A percentile compares a stretch with the other conserved stretches of the same genome.
These are phyloP conservation scores for Neurospora sp. DNA, from an alignment of 495 filamentous ascomycete species.

Conservation along the genomic window DNA sequence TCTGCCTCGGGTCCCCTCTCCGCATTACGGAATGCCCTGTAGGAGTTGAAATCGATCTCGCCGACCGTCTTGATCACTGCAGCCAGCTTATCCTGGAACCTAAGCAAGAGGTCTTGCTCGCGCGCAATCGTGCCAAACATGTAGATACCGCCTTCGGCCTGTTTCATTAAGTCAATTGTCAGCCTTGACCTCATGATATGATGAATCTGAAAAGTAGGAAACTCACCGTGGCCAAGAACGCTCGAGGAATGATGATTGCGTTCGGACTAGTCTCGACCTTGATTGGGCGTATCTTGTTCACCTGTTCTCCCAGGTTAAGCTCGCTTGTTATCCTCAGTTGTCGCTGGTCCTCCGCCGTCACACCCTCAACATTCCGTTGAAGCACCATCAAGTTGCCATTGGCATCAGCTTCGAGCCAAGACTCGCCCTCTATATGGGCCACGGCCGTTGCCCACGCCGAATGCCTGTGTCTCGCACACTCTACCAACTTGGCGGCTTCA, in stretches of 20 bases:
- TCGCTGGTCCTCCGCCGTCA: constrained; percentile 61
- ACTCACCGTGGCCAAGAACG: constrained; percentile 83
- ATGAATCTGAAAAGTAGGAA: not conserved
- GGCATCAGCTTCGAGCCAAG: constrained; percentile 69
- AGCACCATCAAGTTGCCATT: constrained; percentile 82
- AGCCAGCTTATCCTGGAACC: constrained; percentile 60
- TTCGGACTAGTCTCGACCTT: constrained; percentile 47
- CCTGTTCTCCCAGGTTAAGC: constrained; percentile 80
- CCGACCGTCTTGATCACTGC: constrained; percentile 57
- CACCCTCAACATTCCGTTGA: constrained; percentile 56
- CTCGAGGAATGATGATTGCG: constrained; percentile 64
- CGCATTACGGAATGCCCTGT: constrained; percentile 64
- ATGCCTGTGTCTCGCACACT: constrained; percentile 72
- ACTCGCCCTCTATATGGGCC: constrained; percentile 52
- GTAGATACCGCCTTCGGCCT: constrained; percentile 89
- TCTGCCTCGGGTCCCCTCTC: constrained; percentile 49
- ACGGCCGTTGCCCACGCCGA: constrained; percentile 76
- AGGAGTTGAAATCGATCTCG: constrained; percentile 61
- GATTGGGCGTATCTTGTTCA: constrained; percentile 61
- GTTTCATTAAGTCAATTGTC: constrained; percentile 8
- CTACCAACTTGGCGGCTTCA: constrained; percentile 44
- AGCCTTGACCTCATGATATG: constrained; percentile 7
- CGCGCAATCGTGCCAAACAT: constrained; percentile 68
- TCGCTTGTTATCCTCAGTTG: constrained; percentile 68
- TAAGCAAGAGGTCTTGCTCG: constrained; percentile 70